phyloP scores from a whole-genome alignment of 2,329 filamentous ascomycete species.

The Nakataea oryzae region DNA sequence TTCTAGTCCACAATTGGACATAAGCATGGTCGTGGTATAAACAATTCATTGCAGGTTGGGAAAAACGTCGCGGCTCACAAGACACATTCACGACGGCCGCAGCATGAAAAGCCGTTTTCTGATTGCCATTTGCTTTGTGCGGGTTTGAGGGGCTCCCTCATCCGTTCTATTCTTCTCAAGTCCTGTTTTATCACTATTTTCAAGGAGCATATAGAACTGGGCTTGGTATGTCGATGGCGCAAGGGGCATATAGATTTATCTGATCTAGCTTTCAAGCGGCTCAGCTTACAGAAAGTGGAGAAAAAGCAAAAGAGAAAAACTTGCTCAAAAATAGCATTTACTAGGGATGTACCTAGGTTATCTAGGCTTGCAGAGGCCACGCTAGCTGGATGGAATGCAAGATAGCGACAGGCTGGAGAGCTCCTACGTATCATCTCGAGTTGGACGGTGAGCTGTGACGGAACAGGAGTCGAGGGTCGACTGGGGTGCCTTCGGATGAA shows the following conservation, averaged over 20 bases:
- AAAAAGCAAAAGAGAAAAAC: background rate
- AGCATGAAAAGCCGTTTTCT: background rate
- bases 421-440: background rate
- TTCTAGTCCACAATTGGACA: background rate
- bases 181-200: background rate
- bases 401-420: too few relatives aligned
- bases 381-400: too few relatives aligned
- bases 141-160: background rate
- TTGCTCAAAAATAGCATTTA: too few relatives aligned
- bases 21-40: background rate
- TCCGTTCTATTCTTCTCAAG: background rate
- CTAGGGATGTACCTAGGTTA: too few relatives aligned
- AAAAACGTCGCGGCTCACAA: background rate
- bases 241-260: background rate
- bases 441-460: background rate
- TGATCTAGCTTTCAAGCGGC: too few relatives aligned
- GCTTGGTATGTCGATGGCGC: background rate
- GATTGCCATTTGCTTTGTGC: background rate
- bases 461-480: background rate
- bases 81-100: background rate
- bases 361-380: too few relatives aligned
- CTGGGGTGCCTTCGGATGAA: background rate
- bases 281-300: too few relatives aligned
- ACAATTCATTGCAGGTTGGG: background rate
- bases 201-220: background rate